These are phyloP conservation scores for Ophiostoma tasmaniense DNA, from an alignment of 2,329 filamentous ascomycete genomes.

Conservation along the genomic window DNA sequence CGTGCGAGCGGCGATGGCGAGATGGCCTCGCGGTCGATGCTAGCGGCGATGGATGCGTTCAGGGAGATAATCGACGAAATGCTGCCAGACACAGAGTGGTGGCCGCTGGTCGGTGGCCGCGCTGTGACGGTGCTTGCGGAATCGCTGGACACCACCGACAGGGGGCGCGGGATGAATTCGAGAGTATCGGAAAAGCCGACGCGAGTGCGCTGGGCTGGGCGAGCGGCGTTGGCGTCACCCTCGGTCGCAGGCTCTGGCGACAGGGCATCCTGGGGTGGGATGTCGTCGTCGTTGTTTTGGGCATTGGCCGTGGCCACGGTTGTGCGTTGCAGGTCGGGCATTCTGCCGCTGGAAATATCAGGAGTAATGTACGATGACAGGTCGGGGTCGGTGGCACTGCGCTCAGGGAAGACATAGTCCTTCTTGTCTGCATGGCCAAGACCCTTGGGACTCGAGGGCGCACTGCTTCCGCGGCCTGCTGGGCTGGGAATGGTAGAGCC, in stretches of 20 bases:
- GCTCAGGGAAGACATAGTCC: slow-evolving; percentile 24
- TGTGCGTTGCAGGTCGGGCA: background rate
- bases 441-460: slow-evolving; percentile 52
- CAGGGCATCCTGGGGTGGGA: background rate
- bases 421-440: slow-evolving; percentile 35
- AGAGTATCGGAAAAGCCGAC: slow-evolving; percentile 80
- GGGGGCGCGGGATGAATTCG: slow-evolving; percentile 72
- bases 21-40: slow-evolving; percentile 33
- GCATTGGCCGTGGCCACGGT: background rate
- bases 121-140: slow-evolving; percentile 69
- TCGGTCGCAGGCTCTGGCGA: background rate
- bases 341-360: background rate
- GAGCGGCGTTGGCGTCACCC: slow-evolving; percentile 16
- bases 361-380: slow-evolving; percentile 15
- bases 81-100: slow-evolving; percentile 69
- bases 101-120: slow-evolving; percentile 35
- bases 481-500: slow-evolving; percentile 28
- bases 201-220: slow-evolving; percentile 42
- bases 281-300: background rate
- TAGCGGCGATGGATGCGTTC: slow-evolving; percentile 35
- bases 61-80: slow-evolving; percentile 67
- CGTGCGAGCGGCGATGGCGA: slow-evolving; percentile 30
- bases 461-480: slow-evolving; percentile 48
- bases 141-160: slow-evolving; percentile 78
- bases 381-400: slow-evolving; percentile 13